Evolutionary conservation across 768 basidiomycete genomes (phyloP), one percentile per base, ranked within the genome.

Genomic region (Russula emetica): DNA sequence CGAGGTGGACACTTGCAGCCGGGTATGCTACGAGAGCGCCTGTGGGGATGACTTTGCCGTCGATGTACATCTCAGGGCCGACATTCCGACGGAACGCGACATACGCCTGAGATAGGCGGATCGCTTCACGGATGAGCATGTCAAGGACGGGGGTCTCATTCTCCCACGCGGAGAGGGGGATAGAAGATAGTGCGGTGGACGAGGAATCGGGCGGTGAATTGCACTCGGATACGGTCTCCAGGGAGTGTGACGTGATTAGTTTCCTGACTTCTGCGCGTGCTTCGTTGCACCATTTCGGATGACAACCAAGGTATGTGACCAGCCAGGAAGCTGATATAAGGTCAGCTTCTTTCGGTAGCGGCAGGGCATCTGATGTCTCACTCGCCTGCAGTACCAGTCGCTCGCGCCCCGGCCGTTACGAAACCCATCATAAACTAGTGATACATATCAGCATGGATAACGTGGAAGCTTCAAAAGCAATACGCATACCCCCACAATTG

Each of bases 51-150:
- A 80, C 75, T 74, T 85, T 87, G 65, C 83, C 83, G 74, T 85
- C 82, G 68, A 92, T 85, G 69, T 84, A 79, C 40, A 84, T 74
- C 62, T 87, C 85, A 68, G 86, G 86, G 20, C 88, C 89, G 62
- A 89, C 75, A 72, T 91, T 90, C 64, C 86, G 82, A 71, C 90
- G 82, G 87, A 90, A 89, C 62, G 89, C 89, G 1, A 83, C 83
- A 74, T 90, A 88, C 49, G 89, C 87, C 77, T 90, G 87, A 11
- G 88, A 88, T 53, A 91, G 76, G 44, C 89, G 85, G 26, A 88
- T 83, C 40, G 89, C 90, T 75, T 92, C 89, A 67, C 82, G 82
- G 70, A 91, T 85, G 70, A 90, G 78, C 53, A 84, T 79, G 72
- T 91, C 90, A 38, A 90, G 78, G 61, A 87, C 78, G 20, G 89